Conservation (phyloP, 2,329 filamentous ascomycete genomes). For the Apiospora pterosperma region DNA sequence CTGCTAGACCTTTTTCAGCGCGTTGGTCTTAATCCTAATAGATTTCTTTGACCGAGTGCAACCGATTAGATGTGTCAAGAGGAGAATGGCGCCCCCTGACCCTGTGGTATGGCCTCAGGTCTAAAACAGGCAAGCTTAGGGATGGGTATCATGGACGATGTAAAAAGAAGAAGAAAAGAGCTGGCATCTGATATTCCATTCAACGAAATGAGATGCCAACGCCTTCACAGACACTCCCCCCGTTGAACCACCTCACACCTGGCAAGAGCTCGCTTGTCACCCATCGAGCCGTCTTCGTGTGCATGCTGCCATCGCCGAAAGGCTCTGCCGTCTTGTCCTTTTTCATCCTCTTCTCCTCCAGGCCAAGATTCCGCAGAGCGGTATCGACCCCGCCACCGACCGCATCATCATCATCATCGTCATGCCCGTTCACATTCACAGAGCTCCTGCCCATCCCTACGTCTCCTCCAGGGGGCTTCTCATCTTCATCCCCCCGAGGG, state of each 20-base stretch:
- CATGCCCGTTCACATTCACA: too few relatives aligned
- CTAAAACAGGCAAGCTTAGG: background rate
- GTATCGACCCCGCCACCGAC: slow-evolving; percentile 5
- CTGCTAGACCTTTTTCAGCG: background rate
- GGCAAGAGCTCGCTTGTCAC: slow-evolving; percentile 51
- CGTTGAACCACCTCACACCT: slow-evolving; percentile 45
- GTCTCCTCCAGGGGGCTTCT: slow-evolving; percentile 11
- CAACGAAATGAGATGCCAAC: slow-evolving; percentile 26
- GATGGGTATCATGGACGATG: background rate
- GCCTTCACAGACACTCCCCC: slow-evolving; percentile 48
- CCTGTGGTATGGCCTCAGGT: background rate
- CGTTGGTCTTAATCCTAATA: background rate
- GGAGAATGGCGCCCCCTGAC: too few relatives aligned
- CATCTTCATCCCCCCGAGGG: slow-evolving; percentile 23
- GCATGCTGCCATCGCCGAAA: slow-evolving; percentile 54
- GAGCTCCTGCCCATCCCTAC: too few relatives aligned
- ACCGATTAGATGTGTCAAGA: too few relatives aligned
- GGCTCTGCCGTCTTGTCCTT: slow-evolving; percentile 45
- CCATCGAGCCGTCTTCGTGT: slow-evolving; percentile 60
- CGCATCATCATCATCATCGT: slow-evolving; percentile 11
- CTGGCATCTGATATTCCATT: background rate
- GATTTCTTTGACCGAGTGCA: background rate
- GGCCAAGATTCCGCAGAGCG: slow-evolving; percentile 9
- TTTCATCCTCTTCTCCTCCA: slow-evolving; percentile 18
- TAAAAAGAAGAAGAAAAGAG: background rate